Conservation (phyloP, 2,329 filamentous ascomycete genomes). For the Claviceps digitariae region DNA sequence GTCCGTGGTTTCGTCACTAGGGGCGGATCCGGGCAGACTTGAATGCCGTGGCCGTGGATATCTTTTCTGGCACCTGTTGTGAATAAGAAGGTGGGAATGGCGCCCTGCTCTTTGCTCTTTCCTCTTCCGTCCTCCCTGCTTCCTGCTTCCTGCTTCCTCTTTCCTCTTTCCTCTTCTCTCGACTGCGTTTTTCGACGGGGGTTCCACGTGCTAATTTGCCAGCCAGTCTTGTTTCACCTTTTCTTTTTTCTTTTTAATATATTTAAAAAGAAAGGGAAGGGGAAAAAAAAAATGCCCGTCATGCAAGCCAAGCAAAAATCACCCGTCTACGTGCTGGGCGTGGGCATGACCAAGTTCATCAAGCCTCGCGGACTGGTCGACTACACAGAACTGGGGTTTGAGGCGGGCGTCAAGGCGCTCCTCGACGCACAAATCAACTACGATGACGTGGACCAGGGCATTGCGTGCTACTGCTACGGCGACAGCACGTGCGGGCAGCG, state of each 20-base stretch:
- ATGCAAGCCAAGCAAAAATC: conserved; percentile 35
- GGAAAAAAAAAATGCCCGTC: conserved; percentile 27
- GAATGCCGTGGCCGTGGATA: no score
- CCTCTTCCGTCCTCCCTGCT: not conserved
- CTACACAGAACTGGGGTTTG: conserved; percentile 88
- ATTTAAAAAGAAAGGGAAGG: not conserved
- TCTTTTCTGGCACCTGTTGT: no score
- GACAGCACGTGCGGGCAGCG: conserved; percentile 91
- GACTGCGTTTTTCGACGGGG: no score
- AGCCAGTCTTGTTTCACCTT: no score
- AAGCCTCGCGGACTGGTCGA: conserved; percentile 89
- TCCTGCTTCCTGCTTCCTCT: no score
- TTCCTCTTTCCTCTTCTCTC: not conserved
- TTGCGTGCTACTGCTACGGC: conserved; percentile 97
- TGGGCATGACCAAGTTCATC: conserved; percentile 99
- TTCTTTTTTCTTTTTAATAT: no score
- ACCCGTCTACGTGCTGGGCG: conserved; percentile 76
- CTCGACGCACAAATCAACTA: conserved; percentile 82
- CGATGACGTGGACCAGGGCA: conserved; percentile 86
- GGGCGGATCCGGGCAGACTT: no score
- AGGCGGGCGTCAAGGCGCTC: conserved; percentile 81
- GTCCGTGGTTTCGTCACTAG: no score
- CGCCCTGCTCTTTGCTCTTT: not conserved
- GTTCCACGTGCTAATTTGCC: no score
- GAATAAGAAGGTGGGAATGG: not conserved